phyloP scores from a whole-genome alignment of 768 basidiomycete genomes.

The Rhodotorula graminis region DNA sequence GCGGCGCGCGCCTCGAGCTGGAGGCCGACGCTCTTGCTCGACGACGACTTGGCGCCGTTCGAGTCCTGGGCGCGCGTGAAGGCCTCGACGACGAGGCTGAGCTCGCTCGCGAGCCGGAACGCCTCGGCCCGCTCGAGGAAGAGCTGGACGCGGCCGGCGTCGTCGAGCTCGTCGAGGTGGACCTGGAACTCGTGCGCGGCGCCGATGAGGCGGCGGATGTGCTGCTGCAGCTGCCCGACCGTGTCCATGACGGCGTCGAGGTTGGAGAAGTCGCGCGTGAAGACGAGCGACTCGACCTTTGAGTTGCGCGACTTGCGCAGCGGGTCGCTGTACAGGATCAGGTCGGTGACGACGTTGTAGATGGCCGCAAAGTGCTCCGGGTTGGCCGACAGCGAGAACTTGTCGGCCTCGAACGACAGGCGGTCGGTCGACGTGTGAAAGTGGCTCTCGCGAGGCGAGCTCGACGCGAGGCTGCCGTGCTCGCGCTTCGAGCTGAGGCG shows the following conservation, averaged over 20 bases:
- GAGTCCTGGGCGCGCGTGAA: slow-evolving; percentile 72
- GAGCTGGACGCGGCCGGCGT: slow-evolving; percentile 26
- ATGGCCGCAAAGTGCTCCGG: slow-evolving; percentile 76
- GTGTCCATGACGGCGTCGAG: slow-evolving; percentile 48
- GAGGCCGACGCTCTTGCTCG: slow-evolving; percentile 55
- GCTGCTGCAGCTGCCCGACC: slow-evolving; percentile 57
- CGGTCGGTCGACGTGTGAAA: slow-evolving; percentile 54
- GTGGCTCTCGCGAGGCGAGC: slow-evolving; percentile 8
- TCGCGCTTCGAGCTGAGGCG: slow-evolving; percentile 48
- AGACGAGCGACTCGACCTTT: slow-evolving; percentile 72
- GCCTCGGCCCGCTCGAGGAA: slow-evolving; percentile 21
- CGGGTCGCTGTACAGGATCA: slow-evolving; percentile 84
- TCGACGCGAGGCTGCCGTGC: neutral
- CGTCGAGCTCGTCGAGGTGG: slow-evolving; percentile 46
- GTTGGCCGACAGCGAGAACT: slow-evolving; percentile 78
- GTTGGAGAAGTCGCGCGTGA: slow-evolving; percentile 83
- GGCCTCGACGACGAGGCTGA: slow-evolving; percentile 78
- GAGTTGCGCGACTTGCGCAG: slow-evolving; percentile 72
- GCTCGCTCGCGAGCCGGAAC: slow-evolving; percentile 63
- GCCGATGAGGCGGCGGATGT: slow-evolving; percentile 57
- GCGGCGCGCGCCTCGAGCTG: slow-evolving; percentile 73
- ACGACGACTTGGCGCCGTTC: slow-evolving; percentile 28
- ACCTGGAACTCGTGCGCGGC: slow-evolving; percentile 47
- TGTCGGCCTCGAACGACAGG: slow-evolving; percentile 71
- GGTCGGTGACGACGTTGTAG: slow-evolving; percentile 76